A percentile compares a stretch with the other conserved stretches of the same genome.
These are phyloP conservation scores for Colletotrichum musicola DNA, from an alignment of 2,329 filamentous ascomycete species.

Conservation along the genomic window DNA sequence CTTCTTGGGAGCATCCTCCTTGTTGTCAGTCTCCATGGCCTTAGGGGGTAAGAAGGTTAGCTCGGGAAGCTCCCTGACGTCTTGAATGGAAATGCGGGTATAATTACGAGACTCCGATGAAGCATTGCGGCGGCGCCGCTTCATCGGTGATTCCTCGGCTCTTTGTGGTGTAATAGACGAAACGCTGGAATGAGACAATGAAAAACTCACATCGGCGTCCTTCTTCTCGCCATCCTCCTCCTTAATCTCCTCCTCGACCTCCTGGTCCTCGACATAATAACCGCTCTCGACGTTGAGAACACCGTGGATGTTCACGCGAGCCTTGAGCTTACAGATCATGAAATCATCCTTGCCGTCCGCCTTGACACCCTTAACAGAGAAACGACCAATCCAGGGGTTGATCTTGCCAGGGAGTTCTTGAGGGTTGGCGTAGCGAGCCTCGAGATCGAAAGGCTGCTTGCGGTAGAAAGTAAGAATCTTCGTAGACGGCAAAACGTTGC, in stretches of 20 bases:
- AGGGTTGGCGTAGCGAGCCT: constrained; percentile 92
- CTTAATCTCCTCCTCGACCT: constrained; percentile 93
- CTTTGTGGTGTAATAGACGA: constrained; percentile 11
- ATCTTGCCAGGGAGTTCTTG: constrained; percentile 89
- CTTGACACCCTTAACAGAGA: constrained; percentile 98
- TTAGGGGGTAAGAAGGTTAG: constrained; percentile 53
- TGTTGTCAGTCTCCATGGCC: constrained; percentile 89
- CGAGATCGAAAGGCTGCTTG: constrained; percentile 96
- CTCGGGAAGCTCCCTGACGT: constrained; percentile 21
- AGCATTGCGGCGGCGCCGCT: constrained; percentile 23
- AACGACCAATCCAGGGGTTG: constrained; percentile 95
- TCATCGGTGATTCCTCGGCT: constrained; percentile 15
- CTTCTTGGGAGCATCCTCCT: constrained; percentile 80
- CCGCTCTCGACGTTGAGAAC: constrained; percentile 96
- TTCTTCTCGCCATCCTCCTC: constrained; percentile 70
- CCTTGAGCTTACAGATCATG: constrained; percentile 99
- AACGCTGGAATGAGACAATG: constrained; percentile 26
- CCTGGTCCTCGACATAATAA: constrained; percentile 98
- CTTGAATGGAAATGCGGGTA: constrained; percentile 12
- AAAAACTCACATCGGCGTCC: constrained; percentile 78
- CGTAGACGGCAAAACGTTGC: constrained; percentile 96
- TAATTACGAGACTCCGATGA: background rate
- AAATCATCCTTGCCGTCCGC: constrained; percentile 94
- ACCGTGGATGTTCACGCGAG: constrained; percentile 94
- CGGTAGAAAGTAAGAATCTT: constrained; percentile 99